Conservation (phyloP, 2,329 filamentous ascomycete genomes). For the Akanthomyces uredinophilus region DNA sequence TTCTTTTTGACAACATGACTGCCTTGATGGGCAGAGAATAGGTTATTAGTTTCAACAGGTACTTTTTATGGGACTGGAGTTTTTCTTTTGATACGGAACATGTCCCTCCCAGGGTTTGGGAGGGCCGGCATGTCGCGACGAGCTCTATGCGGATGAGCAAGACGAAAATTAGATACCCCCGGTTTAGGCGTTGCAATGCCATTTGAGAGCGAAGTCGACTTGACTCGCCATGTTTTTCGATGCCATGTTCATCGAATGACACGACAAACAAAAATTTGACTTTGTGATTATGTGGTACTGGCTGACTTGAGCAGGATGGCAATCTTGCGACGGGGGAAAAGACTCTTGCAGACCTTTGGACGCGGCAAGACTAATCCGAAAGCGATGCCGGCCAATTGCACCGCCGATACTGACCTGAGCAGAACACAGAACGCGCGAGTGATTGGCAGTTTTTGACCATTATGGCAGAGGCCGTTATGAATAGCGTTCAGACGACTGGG, state of each 20-base stretch:
- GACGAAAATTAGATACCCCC: conserved; percentile 7
- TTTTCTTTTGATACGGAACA: neutral
- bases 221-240: neutral
- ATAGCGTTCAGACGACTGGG: too few relatives aligned
- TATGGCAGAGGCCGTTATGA: too few relatives aligned
- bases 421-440: too few relatives aligned
- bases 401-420: too few relatives aligned
- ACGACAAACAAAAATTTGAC: too few relatives aligned
- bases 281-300: too few relatives aligned
- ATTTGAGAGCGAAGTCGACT: neutral
- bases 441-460: too few relatives aligned
- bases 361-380: too few relatives aligned
- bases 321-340: too few relatives aligned
- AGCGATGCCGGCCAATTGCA: too few relatives aligned
- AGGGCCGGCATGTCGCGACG: neutral
- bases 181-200: conserved; percentile 12
- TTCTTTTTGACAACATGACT: conserved; percentile 1
- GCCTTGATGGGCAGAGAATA: neutral
- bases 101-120: neutral
- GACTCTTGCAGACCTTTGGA: too few relatives aligned
- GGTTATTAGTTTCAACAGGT: conserved; percentile 14
- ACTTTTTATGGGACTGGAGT: conserved; percentile 14
- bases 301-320: too few relatives aligned
- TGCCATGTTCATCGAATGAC: neutral
- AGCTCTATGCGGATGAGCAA: neutral